Evolutionary conservation across 495 filamentous ascomycete species (phyloP).

Genomic region (Clohesyomyces aquaticus): DNA sequence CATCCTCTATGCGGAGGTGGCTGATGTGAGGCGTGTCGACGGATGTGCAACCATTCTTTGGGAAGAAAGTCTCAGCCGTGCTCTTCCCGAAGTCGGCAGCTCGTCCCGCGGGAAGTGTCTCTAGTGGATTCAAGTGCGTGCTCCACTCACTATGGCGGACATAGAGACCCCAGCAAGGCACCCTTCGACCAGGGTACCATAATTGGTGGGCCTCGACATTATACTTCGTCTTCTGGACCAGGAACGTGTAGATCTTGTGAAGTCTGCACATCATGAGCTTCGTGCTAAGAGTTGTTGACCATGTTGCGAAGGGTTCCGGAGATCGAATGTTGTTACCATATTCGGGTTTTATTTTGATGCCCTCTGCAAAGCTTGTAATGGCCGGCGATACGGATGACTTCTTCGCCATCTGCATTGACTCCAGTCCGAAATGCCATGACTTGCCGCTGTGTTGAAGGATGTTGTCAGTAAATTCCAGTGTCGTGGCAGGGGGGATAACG

Average conservation of each 20-base stretch:
- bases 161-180: conserved; percentile 27
- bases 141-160: conserved; percentile 34
- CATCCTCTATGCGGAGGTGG: background rate
- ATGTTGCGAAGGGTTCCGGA: background rate
- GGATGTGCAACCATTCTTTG: conserved; percentile 19
- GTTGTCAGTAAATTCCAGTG: too few species aligned
- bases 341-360: conserved; percentile 10
- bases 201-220: conserved; percentile 14
- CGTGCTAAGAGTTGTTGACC: background rate
- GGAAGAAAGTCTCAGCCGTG: conserved; percentile 28
- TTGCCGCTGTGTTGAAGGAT: conserved; percentile 7
- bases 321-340: background rate
- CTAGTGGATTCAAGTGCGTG: conserved; percentile 22
- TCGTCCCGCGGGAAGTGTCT: conserved; percentile 18
- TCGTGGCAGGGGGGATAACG: too few species aligned
- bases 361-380: conserved; percentile 20
- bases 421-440: conserved; percentile 32
- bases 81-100: conserved; percentile 9
- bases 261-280: conserved; percentile 9
- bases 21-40: background rate
- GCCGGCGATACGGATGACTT: conserved; percentile 9
- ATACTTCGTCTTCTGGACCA: conserved; percentile 22
- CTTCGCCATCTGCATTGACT: conserved; percentile 3
- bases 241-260: conserved; percentile 27
- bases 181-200: conserved; percentile 21